These are phyloP conservation scores for Begonia loranthoides DNA, from an alignment of 306 rosid genomes.

Conservation along the genomic window DNA sequence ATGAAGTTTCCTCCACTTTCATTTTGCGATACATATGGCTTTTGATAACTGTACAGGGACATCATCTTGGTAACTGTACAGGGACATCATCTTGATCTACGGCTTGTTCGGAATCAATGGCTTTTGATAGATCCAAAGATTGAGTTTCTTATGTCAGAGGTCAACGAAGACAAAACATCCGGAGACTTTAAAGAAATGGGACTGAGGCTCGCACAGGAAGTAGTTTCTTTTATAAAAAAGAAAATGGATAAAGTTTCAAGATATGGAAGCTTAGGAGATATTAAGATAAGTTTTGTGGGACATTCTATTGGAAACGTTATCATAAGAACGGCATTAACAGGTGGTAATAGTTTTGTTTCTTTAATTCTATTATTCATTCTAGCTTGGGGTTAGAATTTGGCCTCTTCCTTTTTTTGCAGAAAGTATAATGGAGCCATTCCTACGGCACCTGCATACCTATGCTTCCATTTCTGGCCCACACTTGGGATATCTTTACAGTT, in stretches of 20 bases:
- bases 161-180: slow-evolving; percentile 79
- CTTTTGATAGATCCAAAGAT: slow-evolving; percentile 71
- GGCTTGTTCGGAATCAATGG: slow-evolving; percentile 93
- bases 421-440: slow-evolving; percentile 75
- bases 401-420: slow-evolving; percentile 49
- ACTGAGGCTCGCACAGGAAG: slow-evolving; percentile 77
- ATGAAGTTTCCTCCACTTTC: too few relatives aligned
- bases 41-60: slow-evolving; percentile 66
- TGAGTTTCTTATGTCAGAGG: slow-evolving; percentile 87
- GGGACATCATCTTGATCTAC: slow-evolving; percentile 94
- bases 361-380: slow-evolving; percentile 7
- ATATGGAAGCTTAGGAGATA: slow-evolving; percentile 47
- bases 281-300: slow-evolving; percentile 86
- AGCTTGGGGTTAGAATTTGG: slow-evolving; percentile 17
- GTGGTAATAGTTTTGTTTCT: slow-evolving; percentile 15
- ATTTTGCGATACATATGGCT: too few relatives aligned
- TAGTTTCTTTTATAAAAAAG: slow-evolving; percentile 52
- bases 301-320: slow-evolving; percentile 95
- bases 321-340: slow-evolving; percentile 77
- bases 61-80: slow-evolving; percentile 60
- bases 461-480: slow-evolving; percentile 95
- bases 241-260: slow-evolving; percentile 69
- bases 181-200: slow-evolving; percentile 97
- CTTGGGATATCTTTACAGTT: slow-evolving; percentile 91
- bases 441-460: slow-evolving; percentile 49